These are phyloP conservation scores for Plasmodium gonderi DNA, from an alignment of 169 alveolate genomes.

Conservation along the genomic window DNA sequence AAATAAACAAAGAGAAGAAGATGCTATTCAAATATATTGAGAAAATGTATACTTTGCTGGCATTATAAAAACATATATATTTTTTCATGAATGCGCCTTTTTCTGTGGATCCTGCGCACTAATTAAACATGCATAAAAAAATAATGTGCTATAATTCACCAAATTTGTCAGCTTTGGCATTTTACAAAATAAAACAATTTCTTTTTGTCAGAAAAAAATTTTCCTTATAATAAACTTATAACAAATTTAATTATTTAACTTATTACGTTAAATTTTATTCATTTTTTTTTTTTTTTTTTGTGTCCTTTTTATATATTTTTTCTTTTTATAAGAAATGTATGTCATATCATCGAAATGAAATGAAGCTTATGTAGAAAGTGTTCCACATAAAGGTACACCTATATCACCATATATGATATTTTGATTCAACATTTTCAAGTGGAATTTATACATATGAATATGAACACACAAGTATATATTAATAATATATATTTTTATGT, in stretches of 20 bases:
- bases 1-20: too few species aligned
- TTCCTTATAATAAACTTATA: too few species aligned
- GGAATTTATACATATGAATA: neutral
- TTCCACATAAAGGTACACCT: constrained; percentile 62
- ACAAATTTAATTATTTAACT: neutral
- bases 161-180: too few species aligned
- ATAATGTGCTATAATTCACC: too few species aligned
- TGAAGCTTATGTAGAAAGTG: neutral
- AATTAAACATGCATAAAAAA: too few species aligned
- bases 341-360: neutral
- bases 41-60: too few species aligned
- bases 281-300: neutral
- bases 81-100: too few species aligned
- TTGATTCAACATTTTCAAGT: neutral
- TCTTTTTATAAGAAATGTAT: neutral
- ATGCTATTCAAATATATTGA: neutral
- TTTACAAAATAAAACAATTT: too few species aligned
- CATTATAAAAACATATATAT: too few species aligned
- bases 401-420: constrained; percentile 40
- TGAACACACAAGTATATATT: too few species aligned
- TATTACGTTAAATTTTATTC: neutral
- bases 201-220: too few species aligned
- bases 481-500: neutral
- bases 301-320: neutral
- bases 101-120: too few species aligned